Evolutionary conservation across 2,329 filamentous ascomycete species (phyloP).

Genomic region (Colletotrichum paranaense): DNA sequence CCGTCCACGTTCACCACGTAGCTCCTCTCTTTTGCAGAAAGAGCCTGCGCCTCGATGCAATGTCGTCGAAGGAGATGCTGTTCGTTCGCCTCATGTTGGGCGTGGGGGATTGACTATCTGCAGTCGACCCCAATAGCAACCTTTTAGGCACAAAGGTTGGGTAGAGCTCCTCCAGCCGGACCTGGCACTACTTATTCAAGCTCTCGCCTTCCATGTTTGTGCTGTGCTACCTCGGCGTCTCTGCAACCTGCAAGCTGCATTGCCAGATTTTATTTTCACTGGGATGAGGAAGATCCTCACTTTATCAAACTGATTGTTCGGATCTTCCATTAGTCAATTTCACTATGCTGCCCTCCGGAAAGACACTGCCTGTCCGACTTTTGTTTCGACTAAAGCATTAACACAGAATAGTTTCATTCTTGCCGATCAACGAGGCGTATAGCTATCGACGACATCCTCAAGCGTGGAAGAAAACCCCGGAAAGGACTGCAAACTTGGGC

Average conservation of each 20-base stretch:
- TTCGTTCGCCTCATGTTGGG: slow-evolving; percentile 24
- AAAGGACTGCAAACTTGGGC: not conserved
- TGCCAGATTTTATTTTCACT: not conserved
- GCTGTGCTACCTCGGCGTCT: slow-evolving; percentile 1
- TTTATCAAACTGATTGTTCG: not conserved
- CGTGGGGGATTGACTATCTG: not conserved
- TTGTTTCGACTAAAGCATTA: not conserved
- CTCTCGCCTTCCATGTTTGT: not conserved
- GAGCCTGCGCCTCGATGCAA: slow-evolving; percentile 22
- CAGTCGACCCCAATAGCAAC: not conserved
- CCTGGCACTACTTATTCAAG: slow-evolving; percentile 12
- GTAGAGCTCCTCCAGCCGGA: not conserved
- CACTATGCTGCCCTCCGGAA: not conserved
- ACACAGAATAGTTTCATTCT: not conserved
- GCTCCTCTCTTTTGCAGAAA: slow-evolving; percentile 7
- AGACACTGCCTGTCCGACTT: not conserved
- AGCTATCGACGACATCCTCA: not conserved
- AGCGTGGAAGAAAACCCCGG: not conserved
- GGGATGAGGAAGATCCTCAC: not conserved
- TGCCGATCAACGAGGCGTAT: not conserved
- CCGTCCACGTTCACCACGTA: slow-evolving; percentile 27
- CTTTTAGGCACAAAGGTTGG: slow-evolving; percentile 4
- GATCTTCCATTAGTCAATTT: not conserved
- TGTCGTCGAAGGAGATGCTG: slow-evolving; percentile 4
- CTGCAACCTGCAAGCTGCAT: not conserved